phyloP scores from a whole-genome alignment of 495 filamentous ascomycete species.

The Penicillium canescens region DNA sequence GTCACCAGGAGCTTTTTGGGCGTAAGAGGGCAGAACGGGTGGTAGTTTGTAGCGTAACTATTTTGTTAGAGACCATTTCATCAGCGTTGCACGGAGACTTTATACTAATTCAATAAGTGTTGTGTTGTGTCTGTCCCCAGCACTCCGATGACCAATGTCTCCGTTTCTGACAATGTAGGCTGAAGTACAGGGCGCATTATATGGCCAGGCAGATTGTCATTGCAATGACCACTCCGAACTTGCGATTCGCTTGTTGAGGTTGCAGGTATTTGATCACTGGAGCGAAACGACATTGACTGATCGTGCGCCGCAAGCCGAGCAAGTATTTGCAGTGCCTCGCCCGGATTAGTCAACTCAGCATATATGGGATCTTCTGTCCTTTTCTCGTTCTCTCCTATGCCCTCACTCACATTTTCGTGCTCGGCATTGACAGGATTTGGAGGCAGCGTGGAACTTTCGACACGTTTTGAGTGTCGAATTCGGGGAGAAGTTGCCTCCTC shows the following conservation, averaged over 20 bases:
- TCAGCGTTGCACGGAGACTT: not conserved
- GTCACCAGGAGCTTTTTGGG: not conserved
- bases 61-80: not conserved
- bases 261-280: no score
- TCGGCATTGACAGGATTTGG: not conserved
- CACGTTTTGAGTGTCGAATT: not conserved
- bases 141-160: slow-evolving; percentile 6
- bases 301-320: not conserved
- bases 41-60: slow-evolving; percentile 6
- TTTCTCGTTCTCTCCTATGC: not conserved
- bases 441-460: not conserved
- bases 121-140: slow-evolving; percentile 2
- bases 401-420: not conserved
- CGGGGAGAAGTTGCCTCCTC: slow-evolving; percentile 1
- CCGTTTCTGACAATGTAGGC: not conserved
- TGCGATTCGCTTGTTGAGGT: not conserved
- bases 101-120: not conserved
- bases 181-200: not conserved
- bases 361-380: slow-evolving; percentile 1
- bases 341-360: slow-evolving; percentile 4
- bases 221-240: not conserved
- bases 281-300: no score
- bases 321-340: slow-evolving; percentile 5
- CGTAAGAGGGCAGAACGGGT: not conserved
- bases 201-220: not conserved